Evolutionary conservation across 176 grass and related monocot species (phyloP), one percentile per base, ranked within the genome.

Genomic region (Lolium multiflorum): DNA sequence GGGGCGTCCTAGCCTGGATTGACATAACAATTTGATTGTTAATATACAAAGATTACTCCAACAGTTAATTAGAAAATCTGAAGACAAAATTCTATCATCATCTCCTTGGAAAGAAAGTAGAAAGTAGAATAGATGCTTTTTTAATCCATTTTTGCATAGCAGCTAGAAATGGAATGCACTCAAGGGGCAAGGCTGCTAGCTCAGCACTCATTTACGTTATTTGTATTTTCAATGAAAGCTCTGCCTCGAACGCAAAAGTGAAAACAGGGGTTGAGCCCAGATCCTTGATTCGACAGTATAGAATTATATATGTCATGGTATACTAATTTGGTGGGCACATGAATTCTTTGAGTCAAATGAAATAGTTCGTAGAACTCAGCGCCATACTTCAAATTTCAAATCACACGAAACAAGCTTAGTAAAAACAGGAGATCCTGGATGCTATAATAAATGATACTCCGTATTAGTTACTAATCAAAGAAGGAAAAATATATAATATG

Each of bases 1-100:
- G 83, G 71, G 86, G 65, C 3, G 83, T 68, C 70, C 71, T 80
- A 82, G 77, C 86, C 94, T 95, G 81, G 26, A 88, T 74, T 81
- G 54, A 77, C 70, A 90, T 46, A 22, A 57, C 11, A 83, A 85
- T 62, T 21, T 9, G 78, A 69, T 21, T 1, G 22, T 84, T 48
- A 73, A 31, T n/a, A 79, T 24, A 80, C 20, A 58, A 65, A 60
- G 0, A 78, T 43, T 60, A 52, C 35, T 50, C 37, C 50, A 83
- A 55, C 47, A 48, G 7, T 57, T 17, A 81, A 41, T 62, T 78
- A 55, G n/a, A 79, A 83, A 85, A 60, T 31, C 71, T 83, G 25
- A 89, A 84, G 39, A 59, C 2, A 28, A 56, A 87, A 77, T 71
- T 51, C 62, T 11, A 72, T 84, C 63, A 67, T 24, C 17, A 54